These are phyloP conservation scores for Sordariomycetes sp. DNA, from an alignment of 2,329 filamentous ascomycete species.

Conservation along the genomic window DNA sequence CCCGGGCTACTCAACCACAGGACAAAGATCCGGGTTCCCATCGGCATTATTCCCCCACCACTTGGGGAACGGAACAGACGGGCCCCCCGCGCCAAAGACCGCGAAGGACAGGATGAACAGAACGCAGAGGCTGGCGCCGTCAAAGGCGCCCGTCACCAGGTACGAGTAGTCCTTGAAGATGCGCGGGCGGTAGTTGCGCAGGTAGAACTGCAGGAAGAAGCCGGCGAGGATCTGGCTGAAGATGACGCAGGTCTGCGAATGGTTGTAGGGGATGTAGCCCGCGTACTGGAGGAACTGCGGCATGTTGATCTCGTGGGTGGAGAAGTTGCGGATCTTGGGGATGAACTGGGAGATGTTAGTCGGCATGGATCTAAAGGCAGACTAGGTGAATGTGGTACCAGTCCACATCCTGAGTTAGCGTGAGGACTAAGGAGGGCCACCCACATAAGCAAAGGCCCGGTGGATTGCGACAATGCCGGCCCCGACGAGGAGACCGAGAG, in stretches of 20 bases:
- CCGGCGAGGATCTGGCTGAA: constrained; percentile 31
- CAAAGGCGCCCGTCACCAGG: constrained; percentile 39
- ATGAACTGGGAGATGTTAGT: constrained; percentile 23
- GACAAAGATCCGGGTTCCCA: constrained; percentile 38
- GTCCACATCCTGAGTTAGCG: neutral
- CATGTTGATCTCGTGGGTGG: constrained; percentile 34
- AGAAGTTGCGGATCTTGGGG: constrained; percentile 31
- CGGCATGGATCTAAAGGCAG: neutral
- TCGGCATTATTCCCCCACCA: constrained; percentile 45
- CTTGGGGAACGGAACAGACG: constrained; percentile 29
- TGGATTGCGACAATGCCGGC: constrained; percentile 30
- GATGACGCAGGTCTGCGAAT: constrained; percentile 43
- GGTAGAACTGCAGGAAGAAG: constrained; percentile 38
- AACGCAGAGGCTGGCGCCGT: constrained; percentile 35
- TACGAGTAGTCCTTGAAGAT: constrained; percentile 45
- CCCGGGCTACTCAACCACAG: constrained; percentile 18
- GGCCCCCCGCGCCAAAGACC: constrained; percentile 39
- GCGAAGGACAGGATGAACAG: constrained; percentile 45
- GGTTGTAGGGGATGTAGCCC: constrained; percentile 43
- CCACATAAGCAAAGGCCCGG: constrained; percentile 27
- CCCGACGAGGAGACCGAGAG: constrained; percentile 38
- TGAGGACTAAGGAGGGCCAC: constrained; percentile 7
- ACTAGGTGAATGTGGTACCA: too few relatives aligned
- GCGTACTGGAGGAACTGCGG: constrained; percentile 43
- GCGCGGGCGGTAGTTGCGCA: constrained; percentile 38